Evolutionary conservation across 2,329 filamentous ascomycete genomes (phyloP).

Genomic region (Clarireedia paspali): DNA sequence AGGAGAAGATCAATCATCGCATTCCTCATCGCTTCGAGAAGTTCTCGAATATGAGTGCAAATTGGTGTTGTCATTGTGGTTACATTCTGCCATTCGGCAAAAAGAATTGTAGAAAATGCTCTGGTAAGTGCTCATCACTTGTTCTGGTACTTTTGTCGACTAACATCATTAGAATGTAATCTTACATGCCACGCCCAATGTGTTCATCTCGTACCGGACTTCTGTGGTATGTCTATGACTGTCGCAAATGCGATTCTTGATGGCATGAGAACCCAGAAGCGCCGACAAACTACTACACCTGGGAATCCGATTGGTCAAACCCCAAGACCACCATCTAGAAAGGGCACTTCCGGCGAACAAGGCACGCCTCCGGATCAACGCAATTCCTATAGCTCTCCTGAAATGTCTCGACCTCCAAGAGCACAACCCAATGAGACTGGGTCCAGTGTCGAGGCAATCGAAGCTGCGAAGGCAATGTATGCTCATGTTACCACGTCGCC

Average conservation of each 20-base stretch:
- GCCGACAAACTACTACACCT: constrained; percentile 40
- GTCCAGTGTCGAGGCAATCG: constrained; percentile 46
- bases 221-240: constrained; percentile 99
- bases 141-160: constrained; percentile 22
- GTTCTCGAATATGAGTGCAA: constrained; percentile 96
- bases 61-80: constrained; percentile 99
- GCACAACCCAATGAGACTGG: constrained; percentile 32
- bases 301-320: constrained; percentile 23
- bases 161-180: constrained; percentile 59
- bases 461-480: constrained; percentile 59
- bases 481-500: constrained; percentile 40
- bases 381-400: constrained; percentile 24
- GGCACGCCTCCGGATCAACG: constrained; percentile 16
- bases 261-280: constrained; percentile 74
- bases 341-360: constrained; percentile 17
- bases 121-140: constrained; percentile 46
- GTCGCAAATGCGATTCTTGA: constrained; percentile 89
- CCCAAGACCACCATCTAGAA: constrained; percentile 19
- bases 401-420: constrained; percentile 24
- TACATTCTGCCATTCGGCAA: constrained; percentile 92
- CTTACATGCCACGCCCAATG: constrained; percentile 88
- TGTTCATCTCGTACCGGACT: constrained; percentile 92
- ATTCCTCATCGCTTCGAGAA: constrained; percentile 95
- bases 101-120: constrained; percentile 90
- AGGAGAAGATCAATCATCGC: constrained; percentile 99